phyloP scores from a whole-genome alignment of 2,329 filamentous ascomycete genomes.

The Trichoderma asperellum region DNA sequence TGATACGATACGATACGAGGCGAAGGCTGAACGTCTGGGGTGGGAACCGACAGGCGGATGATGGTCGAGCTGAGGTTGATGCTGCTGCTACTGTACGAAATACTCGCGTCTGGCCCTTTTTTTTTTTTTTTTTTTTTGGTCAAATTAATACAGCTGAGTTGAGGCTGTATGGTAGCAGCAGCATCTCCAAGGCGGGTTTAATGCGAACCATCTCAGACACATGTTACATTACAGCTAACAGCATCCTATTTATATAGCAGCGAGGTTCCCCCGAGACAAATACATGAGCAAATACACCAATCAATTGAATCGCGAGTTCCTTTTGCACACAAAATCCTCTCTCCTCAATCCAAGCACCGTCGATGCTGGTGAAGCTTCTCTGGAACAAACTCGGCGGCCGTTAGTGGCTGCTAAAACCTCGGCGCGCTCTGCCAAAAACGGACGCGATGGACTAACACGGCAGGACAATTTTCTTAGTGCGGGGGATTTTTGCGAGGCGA shows the following conservation, averaged over 20 bases:
- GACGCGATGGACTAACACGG: not conserved
- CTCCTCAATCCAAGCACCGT: not conserved
- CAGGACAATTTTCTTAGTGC: not conserved
- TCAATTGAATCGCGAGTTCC: not conserved
- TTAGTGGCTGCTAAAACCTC: not conserved
- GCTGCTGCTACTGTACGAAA: not conserved
- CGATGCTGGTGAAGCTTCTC: not conserved
- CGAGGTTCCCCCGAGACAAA: not conserved
- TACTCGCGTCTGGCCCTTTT: not conserved
- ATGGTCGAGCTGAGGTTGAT: not conserved
- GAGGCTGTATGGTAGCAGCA: too few relatives aligned
- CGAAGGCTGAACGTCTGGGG: not conserved
- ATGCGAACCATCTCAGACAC: not conserved
- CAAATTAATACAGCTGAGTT: too few relatives aligned
- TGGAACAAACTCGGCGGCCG: not conserved
- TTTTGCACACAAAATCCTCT: too few relatives aligned
- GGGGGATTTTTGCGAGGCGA: constrained; percentile 8
- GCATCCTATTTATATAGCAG: not conserved
- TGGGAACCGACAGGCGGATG: not conserved
- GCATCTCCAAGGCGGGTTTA: not conserved
- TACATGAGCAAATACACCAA: not conserved
- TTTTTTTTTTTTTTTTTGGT: not conserved
- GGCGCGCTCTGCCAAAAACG: not conserved
- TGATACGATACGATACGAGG: not conserved
- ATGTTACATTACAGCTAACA: not conserved